A percentile compares a stretch with the other conserved stretches of the same genome.
Evolutionary conservation across 1,284 basidiomycete species (phyloP).

Genomic region (Volvariella surrecta): DNA sequence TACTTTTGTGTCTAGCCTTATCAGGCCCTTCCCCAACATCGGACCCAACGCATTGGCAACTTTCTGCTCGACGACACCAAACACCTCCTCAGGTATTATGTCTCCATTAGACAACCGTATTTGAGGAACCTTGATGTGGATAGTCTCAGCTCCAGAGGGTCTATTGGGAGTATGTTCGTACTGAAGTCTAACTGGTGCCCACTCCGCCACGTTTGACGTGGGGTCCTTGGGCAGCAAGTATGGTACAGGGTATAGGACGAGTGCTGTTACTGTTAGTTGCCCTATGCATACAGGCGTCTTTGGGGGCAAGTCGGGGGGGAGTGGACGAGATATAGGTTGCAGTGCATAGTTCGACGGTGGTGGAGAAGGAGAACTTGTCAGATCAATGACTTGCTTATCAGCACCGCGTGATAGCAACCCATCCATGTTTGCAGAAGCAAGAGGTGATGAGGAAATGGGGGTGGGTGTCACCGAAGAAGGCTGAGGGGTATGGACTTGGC

Average conservation of each 20-base stretch:
- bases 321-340: slow-evolving; percentile 13
- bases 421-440: too few species aligned
- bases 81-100: slow-evolving; percentile 48
- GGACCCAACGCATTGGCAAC: slow-evolving; percentile 72
- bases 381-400: slow-evolving; percentile 58
- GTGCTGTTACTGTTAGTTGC: slow-evolving; percentile 70
- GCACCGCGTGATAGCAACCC: slow-evolving; percentile 9
- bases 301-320: slow-evolving; percentile 50
- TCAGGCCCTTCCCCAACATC: slow-evolving; percentile 75
- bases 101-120: slow-evolving; percentile 41
- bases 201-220: slow-evolving; percentile 42
- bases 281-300: slow-evolving; percentile 87
- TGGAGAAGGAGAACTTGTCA: slow-evolving; percentile 68
- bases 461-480: slow-evolving; percentile 6
- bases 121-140: slow-evolving; percentile 72
- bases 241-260: slow-evolving; percentile 79
- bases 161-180: slow-evolving; percentile 58
- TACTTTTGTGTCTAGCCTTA: slow-evolving; percentile 78
- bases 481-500: slow-evolving; percentile 5
- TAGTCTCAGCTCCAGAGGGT: slow-evolving; percentile 57
- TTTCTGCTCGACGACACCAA: slow-evolving; percentile 82
- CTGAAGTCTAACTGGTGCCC: slow-evolving; percentile 70
- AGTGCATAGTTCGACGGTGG: slow-evolving; percentile 30
- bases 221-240: slow-evolving; percentile 52
- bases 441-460: slow-evolving; percentile 11